Evolutionary conservation across 768 basidiomycete genomes (phyloP).

Genomic region (Tulasnella sp.): DNA sequence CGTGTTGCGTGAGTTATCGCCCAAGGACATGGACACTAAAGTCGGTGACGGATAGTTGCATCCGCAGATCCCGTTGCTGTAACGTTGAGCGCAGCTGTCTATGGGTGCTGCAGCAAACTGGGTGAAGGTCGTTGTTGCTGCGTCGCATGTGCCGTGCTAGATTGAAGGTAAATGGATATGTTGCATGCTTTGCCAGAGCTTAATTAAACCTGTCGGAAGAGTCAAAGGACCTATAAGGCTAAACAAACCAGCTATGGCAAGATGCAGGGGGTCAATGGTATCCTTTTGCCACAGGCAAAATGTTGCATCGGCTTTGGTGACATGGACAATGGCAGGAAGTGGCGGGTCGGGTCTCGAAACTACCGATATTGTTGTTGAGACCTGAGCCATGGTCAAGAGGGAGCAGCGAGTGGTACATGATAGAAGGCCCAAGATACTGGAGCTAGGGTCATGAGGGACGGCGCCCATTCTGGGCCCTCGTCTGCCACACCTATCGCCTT

Average conservation of each 20-base stretch:
- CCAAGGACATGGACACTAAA: background rate
- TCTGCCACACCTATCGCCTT: no score
- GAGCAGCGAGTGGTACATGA: background rate
- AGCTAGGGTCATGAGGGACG: no score
- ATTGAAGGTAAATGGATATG: conserved; percentile 6
- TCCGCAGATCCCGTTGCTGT: background rate
- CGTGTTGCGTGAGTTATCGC: no score
- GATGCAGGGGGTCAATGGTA: background rate
- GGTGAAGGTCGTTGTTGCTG: conserved; percentile 1
- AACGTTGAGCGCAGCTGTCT: conserved; percentile 5
- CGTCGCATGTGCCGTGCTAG: background rate
- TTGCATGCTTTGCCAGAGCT: background rate
- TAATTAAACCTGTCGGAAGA: background rate
- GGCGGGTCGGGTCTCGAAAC: background rate
- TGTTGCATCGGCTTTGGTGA: background rate
- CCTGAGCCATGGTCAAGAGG: background rate
- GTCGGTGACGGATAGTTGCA: background rate
- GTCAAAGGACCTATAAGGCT: background rate
- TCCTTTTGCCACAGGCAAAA: background rate
- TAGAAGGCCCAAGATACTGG: no score
- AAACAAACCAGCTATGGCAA: background rate
- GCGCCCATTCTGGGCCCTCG: no score
- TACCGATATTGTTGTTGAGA: background rate
- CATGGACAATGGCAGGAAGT: background rate
- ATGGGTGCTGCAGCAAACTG: background rate